Base-by-base conservation (phyloP, 768 basidiomycete species). In the Mycena indigotica region DNA sequence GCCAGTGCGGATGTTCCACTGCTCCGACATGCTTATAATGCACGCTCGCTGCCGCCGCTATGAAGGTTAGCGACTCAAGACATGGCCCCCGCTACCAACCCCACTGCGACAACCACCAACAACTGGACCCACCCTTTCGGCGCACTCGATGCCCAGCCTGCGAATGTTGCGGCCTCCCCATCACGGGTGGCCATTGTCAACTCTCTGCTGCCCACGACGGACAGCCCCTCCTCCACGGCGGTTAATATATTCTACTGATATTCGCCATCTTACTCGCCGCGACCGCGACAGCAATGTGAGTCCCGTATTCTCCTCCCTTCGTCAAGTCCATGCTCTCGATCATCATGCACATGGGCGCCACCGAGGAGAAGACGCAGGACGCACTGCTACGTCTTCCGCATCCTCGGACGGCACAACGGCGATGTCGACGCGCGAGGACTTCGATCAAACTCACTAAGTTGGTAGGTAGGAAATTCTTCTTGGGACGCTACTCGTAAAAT, bases 351-450 rank as follows among this genome's bases (percentile, higher is more conserved):
- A 48, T 48, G 24, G 15, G 23, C 15, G 23, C 32, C 16, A 19
- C 56, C 8, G 29, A 57, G 39, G 25, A 29, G 15, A 54, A 35
- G 46, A 53, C 38, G 25, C 52, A 55, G 35, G 50, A 52, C 4
- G 12, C 50, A 4, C 19, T 55, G 28, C 52, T 58, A 24, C 10
- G 52, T 56, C 26, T 58, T 53, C 57, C 52, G 61, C 4, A 25
- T 58, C 6, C 15, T 62, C n/a, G 61, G 61, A 8, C 61, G 61
- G 12, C 51, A 53, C n/a, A 53, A 49, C 15, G 46, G 12, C 23
- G 5, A 25, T 26, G 46, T 24, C 5, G 46, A 48, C 46, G 41
- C n/a, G n/a, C n/a, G n/a, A n/a, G n/a, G n/a, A n/a, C n/a, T n/a
- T n/a, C n/a, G n/a, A n/a, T n/a, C n/a, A n/a, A n/a, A n/a, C n/a